These are phyloP conservation scores for Diplocarpon mali DNA, from an alignment of 2,329 filamentous ascomycete genomes.

Conservation along the genomic window DNA sequence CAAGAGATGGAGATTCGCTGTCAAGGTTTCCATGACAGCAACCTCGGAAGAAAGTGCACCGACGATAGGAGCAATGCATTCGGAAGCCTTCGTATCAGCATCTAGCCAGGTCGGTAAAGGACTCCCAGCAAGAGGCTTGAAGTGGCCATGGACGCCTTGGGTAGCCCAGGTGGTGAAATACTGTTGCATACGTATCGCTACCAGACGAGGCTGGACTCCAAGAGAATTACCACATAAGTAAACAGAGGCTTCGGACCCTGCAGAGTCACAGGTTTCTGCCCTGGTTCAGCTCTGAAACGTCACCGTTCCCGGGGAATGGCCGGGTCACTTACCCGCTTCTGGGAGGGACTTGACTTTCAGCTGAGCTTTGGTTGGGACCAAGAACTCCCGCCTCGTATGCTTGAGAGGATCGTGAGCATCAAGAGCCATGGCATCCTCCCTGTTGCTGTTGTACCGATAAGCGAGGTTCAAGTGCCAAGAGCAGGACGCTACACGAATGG, in stretches of 20 bases:
- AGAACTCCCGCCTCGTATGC: conserved; percentile 57
- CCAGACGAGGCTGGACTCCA: conserved; percentile 60
- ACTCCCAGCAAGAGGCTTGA: conserved; percentile 53
- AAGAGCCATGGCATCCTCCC: conserved; percentile 30
- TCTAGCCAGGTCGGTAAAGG: conserved; percentile 54
- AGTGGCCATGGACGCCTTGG: conserved; percentile 69
- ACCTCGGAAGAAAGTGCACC: conserved; percentile 59
- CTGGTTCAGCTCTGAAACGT: conserved; percentile 3
- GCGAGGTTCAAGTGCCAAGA: neutral
- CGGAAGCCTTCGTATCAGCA: conserved; percentile 56
- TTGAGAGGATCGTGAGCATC: conserved; percentile 51
- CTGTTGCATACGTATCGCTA: conserved; percentile 51
- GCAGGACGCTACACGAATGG: no score
- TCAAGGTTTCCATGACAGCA: conserved; percentile 70
- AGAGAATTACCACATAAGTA: conserved; percentile 76
- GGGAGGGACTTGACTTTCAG: conserved; percentile 39
- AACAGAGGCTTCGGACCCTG: conserved; percentile 32
- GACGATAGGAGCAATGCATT: conserved; percentile 58
- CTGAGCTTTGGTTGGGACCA: conserved; percentile 64
- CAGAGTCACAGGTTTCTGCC: conserved; percentile 15
- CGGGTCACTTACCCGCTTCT: conserved; percentile 18
- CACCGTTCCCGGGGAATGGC: conserved; percentile 1
- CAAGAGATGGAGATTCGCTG: conserved; percentile 64
- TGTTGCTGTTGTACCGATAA: conserved; percentile 6
- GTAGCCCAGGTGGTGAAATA: conserved; percentile 67